Base-by-base conservation (phyloP, 1,284 basidiomycete genomes). In the Cutaneotrichosporon daszewskae region DNA sequence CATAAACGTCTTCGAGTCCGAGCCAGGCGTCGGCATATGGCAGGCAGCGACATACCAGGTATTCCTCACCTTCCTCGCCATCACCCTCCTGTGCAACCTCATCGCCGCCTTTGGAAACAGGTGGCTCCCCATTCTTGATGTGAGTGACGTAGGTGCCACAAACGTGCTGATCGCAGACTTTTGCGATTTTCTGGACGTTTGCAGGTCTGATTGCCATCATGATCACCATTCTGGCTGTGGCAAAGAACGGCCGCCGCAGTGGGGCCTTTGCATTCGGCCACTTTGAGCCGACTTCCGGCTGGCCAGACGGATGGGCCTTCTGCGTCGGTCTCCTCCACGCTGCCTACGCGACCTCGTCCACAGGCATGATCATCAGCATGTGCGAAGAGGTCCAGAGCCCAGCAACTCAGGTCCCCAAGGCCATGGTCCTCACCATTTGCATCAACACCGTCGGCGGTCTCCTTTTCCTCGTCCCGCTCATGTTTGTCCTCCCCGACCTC, bases 401-500 rank as follows among this genome's bases (percentile, higher is more conserved):
- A 43, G 44, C 71, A 45, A 35, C 57, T 29, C 51, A 59, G 56
- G 57, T 73, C 35, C 62, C 72, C 45, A 48, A 64, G 55, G 62
- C 71, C 43, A 57, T 68, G 68, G 37, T 44, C 27, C 19, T 41
- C n/a, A 47, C 33, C 23, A 40, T 45, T 16, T 27, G 22, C 33
- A 37, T 34, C 37, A 64, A 61, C 50, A 57, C 53, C 10, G 23
- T 55, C 17, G 49, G 60, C n/a, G 62, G 62, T 19, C 47, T 62
- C 28, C 40, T 62, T 39, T 65, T 61, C 55, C 54, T 75, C 37
- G 57, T 75, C 13, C 70, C 72, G 18, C 62, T 75, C 24, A 57
- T 72, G 32, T 74, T 75, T 55, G 64, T 72, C 33, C 62, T 74
- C 14, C 68, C 69, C 4, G 68, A 72, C 46, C 59, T 73, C 14